These are phyloP conservation scores for Coffea humblotiana DNA, from an alignment of 305 asterid genomes.

Conservation along the genomic window DNA sequence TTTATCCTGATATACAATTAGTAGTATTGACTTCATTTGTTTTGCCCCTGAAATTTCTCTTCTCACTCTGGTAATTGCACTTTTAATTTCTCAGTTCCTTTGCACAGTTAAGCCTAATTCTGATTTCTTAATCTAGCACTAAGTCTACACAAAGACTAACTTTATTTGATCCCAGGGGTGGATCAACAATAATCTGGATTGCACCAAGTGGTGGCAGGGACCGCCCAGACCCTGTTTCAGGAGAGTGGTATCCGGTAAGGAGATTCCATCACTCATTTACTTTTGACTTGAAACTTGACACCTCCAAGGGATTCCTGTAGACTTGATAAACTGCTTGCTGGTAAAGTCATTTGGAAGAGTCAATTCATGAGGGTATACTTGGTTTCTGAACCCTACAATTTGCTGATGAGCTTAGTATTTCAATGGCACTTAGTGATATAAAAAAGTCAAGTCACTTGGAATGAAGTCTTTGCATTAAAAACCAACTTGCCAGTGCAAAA, in stretches of 20 bases:
- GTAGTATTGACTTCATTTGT: not conserved
- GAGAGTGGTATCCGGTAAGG: slow-evolving; percentile 91
- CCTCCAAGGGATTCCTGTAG: not conserved
- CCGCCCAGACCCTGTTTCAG: slow-evolving; percentile 81
- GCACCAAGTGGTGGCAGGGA: slow-evolving; percentile 99
- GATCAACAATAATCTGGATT: slow-evolving; percentile 92
- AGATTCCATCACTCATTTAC: slow-evolving; percentile 16
- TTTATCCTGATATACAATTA: not conserved
- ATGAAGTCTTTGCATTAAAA: not conserved
- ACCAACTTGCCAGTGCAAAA: not conserved
- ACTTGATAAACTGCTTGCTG: not conserved
- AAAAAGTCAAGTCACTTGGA: not conserved
- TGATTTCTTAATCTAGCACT: slow-evolving; percentile 1
- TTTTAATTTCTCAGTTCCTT: not conserved
- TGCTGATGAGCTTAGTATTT: not conserved
- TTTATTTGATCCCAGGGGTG: slow-evolving; percentile 53
- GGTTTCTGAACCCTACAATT: slow-evolving; percentile 1
- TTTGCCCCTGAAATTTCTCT: not conserved
- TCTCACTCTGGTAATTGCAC: not conserved
- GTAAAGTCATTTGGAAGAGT: not conserved
- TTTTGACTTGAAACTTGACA: not conserved
- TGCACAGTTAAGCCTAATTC: not conserved
- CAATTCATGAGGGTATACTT: not conserved
- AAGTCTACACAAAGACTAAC: slow-evolving; percentile 3
- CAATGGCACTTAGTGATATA: not conserved